Evolutionary conservation across 352 stramenopile genomes (phyloP), one percentile per base, ranked within the genome.

Genomic region (Pythium phragmitis): DNA sequence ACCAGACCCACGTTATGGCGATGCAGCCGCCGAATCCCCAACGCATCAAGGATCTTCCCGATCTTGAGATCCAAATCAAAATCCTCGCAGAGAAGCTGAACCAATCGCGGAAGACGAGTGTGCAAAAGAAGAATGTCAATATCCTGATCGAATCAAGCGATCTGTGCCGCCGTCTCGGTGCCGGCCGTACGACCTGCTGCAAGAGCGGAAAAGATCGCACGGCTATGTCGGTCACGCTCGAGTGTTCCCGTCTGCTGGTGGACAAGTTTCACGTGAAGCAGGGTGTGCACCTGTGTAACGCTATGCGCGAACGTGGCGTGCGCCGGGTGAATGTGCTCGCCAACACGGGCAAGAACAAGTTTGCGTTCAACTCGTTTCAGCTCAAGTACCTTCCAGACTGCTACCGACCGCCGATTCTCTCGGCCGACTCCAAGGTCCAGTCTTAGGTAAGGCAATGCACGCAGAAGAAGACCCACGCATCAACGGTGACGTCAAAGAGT

Each of bases 131-230:
- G 71, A 85, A 88, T 63, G 82, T 96, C 14, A 93, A 95, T 52
- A 89, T 97, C 26, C 59, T 97, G 17, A 82, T 94, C 49, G 76
- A 90, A 53, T 94, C 89, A 33, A 94, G 85, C 57, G 84, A 94
- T 61, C 80, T 97, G 42, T 96, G 89, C 42, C 90, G 96, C 33
- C 87, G 83, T 39, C 69, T 99, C 9, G 92, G 93, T 17, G 96
- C 94, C 12, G 94, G 89, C 0, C 87, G 91, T 21, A 90, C 93
- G 30, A 97, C 97, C 3, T 99, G 97, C 79, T 99, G 97, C 79
- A 99, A 99, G 74, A 97, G 85, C 64, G 96, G 97, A 2, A 99
- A 99, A 68, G 96, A 99, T 73, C 91, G 97, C 57, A 99, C 97
- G 34, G 94, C 92, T 23, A 99, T 99, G 97, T 97, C 97, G 16